Evolutionary conservation across 352 stramenopile species (phyloP).

Genomic region (Phytophthora quininea): DNA sequence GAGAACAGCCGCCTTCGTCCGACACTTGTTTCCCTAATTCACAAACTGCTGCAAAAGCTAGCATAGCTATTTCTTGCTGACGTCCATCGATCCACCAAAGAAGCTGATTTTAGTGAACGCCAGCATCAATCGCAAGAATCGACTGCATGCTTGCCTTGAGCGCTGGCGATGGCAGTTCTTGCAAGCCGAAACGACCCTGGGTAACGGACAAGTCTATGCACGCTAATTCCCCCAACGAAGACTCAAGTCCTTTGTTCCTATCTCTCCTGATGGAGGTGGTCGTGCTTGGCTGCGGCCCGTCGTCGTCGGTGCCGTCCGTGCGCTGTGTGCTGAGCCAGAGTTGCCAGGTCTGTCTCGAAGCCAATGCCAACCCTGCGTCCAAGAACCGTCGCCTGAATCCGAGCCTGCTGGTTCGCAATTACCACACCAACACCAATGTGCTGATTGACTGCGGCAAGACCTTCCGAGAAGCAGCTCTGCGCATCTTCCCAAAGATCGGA

Average conservation of each 20-base stretch:
- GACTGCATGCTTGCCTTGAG: too few relatives aligned
- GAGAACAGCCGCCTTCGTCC: too few relatives aligned
- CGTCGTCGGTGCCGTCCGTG: constrained; percentile 81
- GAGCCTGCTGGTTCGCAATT: constrained; percentile 74
- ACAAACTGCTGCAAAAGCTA: too few relatives aligned
- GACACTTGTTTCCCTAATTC: too few relatives aligned
- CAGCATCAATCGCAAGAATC: too few relatives aligned
- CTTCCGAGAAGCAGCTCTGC: constrained; percentile 79
- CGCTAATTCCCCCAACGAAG: neutral
- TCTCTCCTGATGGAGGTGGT: constrained; percentile 68
- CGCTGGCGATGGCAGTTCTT: too few relatives aligned
- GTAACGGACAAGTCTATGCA: constrained; percentile 34
- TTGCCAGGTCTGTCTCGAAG: constrained; percentile 73
- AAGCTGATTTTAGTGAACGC: too few relatives aligned
- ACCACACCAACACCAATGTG: constrained; percentile 50
- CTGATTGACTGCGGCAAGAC: constrained; percentile 91
- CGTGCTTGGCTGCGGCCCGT: constrained; percentile 83
- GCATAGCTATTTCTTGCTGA: too few relatives aligned
- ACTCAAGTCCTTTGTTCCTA: neutral
- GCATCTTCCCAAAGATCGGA: constrained; percentile 63
- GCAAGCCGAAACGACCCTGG: too few relatives aligned
- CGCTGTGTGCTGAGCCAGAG: constrained; percentile 62
- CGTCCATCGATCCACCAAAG: too few relatives aligned
- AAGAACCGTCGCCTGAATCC: constrained; percentile 85
- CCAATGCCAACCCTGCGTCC: constrained; percentile 65